These are phyloP conservation scores for Tubosaeta brunneosetosa DNA, from an alignment of 768 basidiomycete genomes.

Conservation along the genomic window DNA sequence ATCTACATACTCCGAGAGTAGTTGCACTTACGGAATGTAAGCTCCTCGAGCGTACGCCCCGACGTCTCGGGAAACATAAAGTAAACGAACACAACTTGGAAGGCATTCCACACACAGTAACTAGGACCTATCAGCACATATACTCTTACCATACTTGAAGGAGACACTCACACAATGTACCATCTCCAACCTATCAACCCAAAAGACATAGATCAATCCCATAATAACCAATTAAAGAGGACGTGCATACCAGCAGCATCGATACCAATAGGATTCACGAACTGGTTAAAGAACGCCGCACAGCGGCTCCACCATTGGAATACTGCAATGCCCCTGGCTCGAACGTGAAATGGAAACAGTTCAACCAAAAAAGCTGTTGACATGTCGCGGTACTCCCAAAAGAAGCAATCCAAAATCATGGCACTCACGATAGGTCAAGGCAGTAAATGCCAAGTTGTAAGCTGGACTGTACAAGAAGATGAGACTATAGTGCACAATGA, in stretches of 20 bases:
- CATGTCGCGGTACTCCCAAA: neutral
- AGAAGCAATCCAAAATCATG: neutral
- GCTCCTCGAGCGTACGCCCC: constrained; percentile 16
- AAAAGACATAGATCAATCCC: neutral
- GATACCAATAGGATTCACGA: constrained; percentile 8
- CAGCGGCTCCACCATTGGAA: constrained; percentile 57
- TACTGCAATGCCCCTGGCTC: constrained; percentile 55
- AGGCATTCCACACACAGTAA: constrained; percentile 17
- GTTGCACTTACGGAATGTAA: constrained; percentile 12
- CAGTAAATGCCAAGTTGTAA: constrained; percentile 5
- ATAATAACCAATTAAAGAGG: neutral
- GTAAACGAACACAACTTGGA: constrained; percentile 13
- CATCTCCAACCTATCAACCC: constrained; percentile 15
- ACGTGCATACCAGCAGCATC: neutral
- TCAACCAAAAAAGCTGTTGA: constrained; percentile 54
- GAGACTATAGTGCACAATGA: neutral
- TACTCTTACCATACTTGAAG: neutral
- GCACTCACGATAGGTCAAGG: constrained; percentile 5
- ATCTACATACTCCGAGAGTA: neutral
- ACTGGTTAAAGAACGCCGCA: constrained; percentile 1
- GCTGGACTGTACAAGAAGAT: constrained; percentile 6
- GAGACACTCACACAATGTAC: constrained; percentile 10
- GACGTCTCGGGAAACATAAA: constrained; percentile 20
- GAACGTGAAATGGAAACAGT: constrained; percentile 57
- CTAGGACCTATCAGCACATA: neutral